phyloP scores from a whole-genome alignment of 192 early-diverging fungal species.

The Chytriomyces sp. region DNA sequence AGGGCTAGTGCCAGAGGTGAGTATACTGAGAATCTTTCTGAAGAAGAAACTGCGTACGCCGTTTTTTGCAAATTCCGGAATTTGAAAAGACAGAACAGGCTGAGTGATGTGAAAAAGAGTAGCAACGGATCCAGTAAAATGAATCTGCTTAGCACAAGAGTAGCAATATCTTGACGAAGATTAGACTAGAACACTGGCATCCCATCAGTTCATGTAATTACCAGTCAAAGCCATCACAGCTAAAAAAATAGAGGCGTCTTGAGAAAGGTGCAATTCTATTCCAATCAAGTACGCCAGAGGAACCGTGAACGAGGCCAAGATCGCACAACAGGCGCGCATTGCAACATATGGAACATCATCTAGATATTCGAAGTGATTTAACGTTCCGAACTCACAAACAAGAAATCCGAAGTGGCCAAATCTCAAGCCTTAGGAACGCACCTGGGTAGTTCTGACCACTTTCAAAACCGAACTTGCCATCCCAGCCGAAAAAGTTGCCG shows the following conservation, averaged over 20 bases:
- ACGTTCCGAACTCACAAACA: no score
- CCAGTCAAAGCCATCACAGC: constrained; percentile 78
- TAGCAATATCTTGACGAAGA: constrained; percentile 62
- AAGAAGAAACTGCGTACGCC: constrained; percentile 17
- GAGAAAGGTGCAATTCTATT: constrained; percentile 68
- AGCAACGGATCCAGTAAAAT: constrained; percentile 96
- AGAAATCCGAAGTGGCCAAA: no score
- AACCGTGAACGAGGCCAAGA: constrained; percentile 82
- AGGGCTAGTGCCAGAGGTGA: constrained; percentile 47
- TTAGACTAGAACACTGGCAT: background rate
- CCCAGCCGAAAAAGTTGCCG: constrained; percentile 77
- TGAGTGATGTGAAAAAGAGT: constrained; percentile 83
- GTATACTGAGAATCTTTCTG: background rate
- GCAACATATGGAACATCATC: constrained; percentile 75
- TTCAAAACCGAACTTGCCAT: constrained; percentile 84
- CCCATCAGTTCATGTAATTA: constrained; percentile 24
- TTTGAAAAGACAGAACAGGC: constrained; percentile 64
- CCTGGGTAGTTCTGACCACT: constrained; percentile 73
- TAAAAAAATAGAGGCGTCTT: constrained; percentile 69
- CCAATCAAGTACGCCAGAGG: constrained; percentile 91
- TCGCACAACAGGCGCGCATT: constrained; percentile 87
- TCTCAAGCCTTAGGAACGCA: no score
- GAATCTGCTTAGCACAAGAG: constrained; percentile 77
- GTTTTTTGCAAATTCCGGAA: constrained; percentile 72
- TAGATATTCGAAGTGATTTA: no score